phyloP scores from a whole-genome alignment of 129 eudicot species.

The Chrysanthemum lavandulifolium region DNA sequence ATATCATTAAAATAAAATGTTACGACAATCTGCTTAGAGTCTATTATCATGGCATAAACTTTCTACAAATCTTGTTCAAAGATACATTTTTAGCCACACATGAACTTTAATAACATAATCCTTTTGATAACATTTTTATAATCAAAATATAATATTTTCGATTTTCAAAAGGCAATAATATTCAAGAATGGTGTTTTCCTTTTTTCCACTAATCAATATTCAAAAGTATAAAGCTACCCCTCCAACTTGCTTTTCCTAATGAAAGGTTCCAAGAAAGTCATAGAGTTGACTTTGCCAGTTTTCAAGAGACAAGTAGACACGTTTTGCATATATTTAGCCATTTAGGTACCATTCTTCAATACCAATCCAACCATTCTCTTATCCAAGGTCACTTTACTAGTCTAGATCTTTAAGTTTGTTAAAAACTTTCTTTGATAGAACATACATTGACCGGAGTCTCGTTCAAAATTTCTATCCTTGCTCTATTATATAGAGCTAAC shows the following conservation, averaged over 20 bases:
- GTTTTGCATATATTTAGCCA: not conserved
- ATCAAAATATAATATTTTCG: not conserved
- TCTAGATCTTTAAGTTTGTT: not conserved
- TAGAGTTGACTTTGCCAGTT: constrained; percentile 10
- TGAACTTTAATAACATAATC: not conserved
- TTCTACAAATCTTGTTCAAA: not conserved
- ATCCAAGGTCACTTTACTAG: not conserved
- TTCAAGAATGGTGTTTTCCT: constrained; percentile 20
- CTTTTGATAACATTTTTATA: not conserved
- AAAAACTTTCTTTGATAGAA: constrained; percentile 1
- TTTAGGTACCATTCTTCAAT: constrained; percentile 1
- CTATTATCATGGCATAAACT: not conserved
- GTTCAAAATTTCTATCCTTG: not conserved
- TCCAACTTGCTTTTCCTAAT: constrained; percentile 6
- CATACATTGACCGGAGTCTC: not conserved
- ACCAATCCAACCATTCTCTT: not conserved
- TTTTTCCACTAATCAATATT: constrained; percentile 12
- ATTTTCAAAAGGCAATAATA: constrained; percentile 3
- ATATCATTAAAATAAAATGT: not conserved
- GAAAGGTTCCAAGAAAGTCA: constrained; percentile 16
- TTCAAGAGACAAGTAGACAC: not conserved
- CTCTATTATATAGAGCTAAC: not conserved
- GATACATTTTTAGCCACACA: not conserved
- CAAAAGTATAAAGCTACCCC: not conserved
- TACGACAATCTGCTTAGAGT: not conserved